A percentile compares a stretch with the other conserved stretches of the same genome.
Evolutionary conservation across 2,329 filamentous ascomycete genomes (phyloP).

Genomic region (Talaromyces sp.): DNA sequence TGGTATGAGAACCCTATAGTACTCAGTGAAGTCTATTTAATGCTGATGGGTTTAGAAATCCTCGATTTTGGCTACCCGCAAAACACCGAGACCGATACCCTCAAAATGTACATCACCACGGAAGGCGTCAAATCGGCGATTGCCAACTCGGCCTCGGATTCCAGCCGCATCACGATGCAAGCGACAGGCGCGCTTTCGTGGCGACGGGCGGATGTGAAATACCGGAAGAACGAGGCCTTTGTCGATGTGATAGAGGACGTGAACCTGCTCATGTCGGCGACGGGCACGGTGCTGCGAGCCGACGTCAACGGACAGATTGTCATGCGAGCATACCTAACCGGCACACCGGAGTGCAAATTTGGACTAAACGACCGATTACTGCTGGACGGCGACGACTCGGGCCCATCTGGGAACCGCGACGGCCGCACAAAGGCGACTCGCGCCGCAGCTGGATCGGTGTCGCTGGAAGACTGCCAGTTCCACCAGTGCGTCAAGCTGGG

Average conservation of each 20-base stretch:
- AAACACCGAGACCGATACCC: constrained; percentile 95
- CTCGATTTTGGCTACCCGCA: constrained; percentile 98
- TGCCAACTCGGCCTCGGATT: constrained; percentile 68
- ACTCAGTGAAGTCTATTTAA: not conserved
- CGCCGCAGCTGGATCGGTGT: constrained; percentile 90
- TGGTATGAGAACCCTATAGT: too few species aligned
- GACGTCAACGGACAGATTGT: constrained; percentile 97
- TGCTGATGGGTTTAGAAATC: constrained; percentile 61
- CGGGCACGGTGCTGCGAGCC: constrained; percentile 85
- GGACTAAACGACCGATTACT: constrained; percentile 92
- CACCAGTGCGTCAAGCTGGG: constrained; percentile 98
- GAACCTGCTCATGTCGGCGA: constrained; percentile 98
- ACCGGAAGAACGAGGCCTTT: constrained; percentile 98
- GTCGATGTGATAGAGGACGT: constrained; percentile 99
- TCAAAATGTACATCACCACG: constrained; percentile 99
- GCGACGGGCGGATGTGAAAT: constrained; percentile 95
- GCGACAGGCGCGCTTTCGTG: constrained; percentile 94
- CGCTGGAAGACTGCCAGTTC: constrained; percentile 95
- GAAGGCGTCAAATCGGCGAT: constrained; percentile 88
- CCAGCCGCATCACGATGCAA: constrained; percentile 98
- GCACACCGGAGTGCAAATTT: constrained; percentile 98
- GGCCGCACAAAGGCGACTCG: constrained; percentile 76
- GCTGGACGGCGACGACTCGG: constrained; percentile 68
- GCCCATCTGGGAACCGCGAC: constrained; percentile 27
- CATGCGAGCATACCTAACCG: constrained; percentile 95